Base-by-base conservation (phyloP, 2,329 filamentous ascomycete species). In the Monascus ruber region DNA sequence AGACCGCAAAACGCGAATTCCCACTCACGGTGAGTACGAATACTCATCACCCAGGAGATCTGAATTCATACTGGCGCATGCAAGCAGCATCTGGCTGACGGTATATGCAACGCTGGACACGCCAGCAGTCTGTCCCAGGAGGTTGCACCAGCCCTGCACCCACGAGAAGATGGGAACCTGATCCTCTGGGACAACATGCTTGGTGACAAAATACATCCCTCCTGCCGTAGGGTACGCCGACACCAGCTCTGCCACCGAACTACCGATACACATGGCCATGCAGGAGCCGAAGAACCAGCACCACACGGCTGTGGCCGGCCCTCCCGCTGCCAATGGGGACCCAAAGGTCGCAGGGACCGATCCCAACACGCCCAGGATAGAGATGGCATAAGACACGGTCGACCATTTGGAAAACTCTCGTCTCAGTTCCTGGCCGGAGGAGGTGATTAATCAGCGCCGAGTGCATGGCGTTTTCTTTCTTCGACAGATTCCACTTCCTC, bases 161-260 rank as follows among this genome's bases (percentile, higher is more conserved):
- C 77, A 81, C 0, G 75, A 71, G 66, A 76, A 79, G 8, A 78
- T 69, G 2, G 77, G 72, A 26, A 79, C 74, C 51, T 78, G 71
- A 40, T 76, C 68, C 10, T 66, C 61, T 6, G 76, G 76, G 2
- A 80, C 76, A 28, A 81, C 76, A 51, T 77, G 72, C 49, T 80
- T 80, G 6, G 75, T 78, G 28, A 79, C 76, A 53, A 79, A 81
- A 56, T 81, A 81, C 75, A 81, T 80, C 2, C 77, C 77, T 17
- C 77, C 77, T 2, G 76, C 76, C 2, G 77, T 81, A 28, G 77
- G 77, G 58, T 81, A 81, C 27, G 76, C 77, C 5, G 76, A 80
- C 26, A 80, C 76, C 38, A 81, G 58, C 56, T 81, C 77, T 33
- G 77, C 72, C n/a, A 81, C 77, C 41, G 75, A 79, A 47, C 72